These are phyloP conservation scores for Galerina marginata DNA, from an alignment of 768 basidiomycete genomes.

Conservation along the genomic window DNA sequence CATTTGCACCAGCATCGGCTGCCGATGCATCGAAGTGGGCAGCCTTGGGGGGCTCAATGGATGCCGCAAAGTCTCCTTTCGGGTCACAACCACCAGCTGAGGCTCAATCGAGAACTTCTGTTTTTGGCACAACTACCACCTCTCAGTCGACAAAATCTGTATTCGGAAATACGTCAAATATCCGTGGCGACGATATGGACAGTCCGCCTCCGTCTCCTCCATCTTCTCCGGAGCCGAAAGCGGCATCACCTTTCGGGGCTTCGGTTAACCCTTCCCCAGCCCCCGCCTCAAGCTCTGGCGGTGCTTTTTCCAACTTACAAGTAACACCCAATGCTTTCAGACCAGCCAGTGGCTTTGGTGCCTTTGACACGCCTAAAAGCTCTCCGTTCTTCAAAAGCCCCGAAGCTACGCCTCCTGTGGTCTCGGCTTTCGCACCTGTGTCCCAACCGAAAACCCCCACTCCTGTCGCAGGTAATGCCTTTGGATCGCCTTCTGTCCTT, in stretches of 20 bases:
- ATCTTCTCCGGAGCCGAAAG: constrained; percentile 31
- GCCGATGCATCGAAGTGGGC: neutral
- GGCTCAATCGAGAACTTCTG: constrained; percentile 16
- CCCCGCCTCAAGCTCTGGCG: constrained; percentile 19
- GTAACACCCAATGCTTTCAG: constrained; percentile 36
- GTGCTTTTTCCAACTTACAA: constrained; percentile 39
- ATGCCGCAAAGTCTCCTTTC: no score
- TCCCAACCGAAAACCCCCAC: constrained; percentile 27
- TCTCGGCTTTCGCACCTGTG: constrained; percentile 43
- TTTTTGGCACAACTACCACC: constrained; percentile 22
- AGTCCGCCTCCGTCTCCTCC: constrained; percentile 27
- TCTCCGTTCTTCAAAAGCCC: constrained; percentile 62
- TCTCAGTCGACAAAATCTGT: neutral
- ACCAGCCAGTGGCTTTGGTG: constrained; percentile 51
- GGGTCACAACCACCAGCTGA: neutral
- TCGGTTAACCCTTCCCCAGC: constrained; percentile 3
- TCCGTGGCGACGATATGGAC: neutral
- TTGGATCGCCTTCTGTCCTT: constrained; percentile 45
- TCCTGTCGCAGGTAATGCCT: constrained; percentile 26
- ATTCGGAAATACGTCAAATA: neutral
- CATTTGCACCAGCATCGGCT: neutral
- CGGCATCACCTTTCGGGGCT: constrained; percentile 7
- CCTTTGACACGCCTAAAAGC: constrained; percentile 48
- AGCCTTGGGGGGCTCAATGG: no score
- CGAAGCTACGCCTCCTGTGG: constrained; percentile 36